Percentiles rank a stretch among this genome's conserved stretches.
These are phyloP conservation scores for Russula earlei DNA, from an alignment of 768 basidiomycete genomes.

Conservation along the genomic window DNA sequence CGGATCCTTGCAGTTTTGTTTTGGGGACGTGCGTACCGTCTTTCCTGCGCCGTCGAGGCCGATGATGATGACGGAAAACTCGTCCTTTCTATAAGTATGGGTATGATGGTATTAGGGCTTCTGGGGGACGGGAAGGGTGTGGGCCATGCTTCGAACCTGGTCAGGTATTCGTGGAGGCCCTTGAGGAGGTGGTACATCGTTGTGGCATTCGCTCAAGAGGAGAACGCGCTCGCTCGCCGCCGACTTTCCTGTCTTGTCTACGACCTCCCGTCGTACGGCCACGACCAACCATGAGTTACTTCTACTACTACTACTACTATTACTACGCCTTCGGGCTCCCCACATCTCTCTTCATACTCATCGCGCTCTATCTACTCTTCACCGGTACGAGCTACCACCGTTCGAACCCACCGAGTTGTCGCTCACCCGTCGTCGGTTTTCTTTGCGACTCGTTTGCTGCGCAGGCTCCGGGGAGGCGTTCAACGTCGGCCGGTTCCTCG, in stretches of 20 bases:
- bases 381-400: no score
- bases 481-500: slow-evolving; percentile 89
- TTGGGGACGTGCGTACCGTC: slow-evolving; percentile 41
- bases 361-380: slow-evolving; percentile 83
- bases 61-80: slow-evolving; percentile 92
- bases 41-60: slow-evolving; percentile 91
- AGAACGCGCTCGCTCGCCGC: neutral
- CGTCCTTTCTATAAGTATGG: slow-evolving; percentile 57
- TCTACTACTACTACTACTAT: slow-evolving; percentile 20
- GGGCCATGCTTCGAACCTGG: slow-evolving; percentile 43
- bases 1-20: neutral
- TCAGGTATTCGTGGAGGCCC: slow-evolving; percentile 84
- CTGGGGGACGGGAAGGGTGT: neutral
- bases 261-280: no score
- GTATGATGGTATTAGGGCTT: no score
- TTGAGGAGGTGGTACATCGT: slow-evolving; percentile 91
- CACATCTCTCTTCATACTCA: slow-evolving; percentile 47
- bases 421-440: no score
- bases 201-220: neutral
- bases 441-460: neutral
- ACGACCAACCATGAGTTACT: no score
- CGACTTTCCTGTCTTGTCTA: neutral
- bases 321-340: slow-evolving; percentile 68
- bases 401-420: no score
- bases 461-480: slow-evolving; percentile 83